Conservation (phyloP, 768 basidiomycete species). For the Leccinum subtestaceum region DNA sequence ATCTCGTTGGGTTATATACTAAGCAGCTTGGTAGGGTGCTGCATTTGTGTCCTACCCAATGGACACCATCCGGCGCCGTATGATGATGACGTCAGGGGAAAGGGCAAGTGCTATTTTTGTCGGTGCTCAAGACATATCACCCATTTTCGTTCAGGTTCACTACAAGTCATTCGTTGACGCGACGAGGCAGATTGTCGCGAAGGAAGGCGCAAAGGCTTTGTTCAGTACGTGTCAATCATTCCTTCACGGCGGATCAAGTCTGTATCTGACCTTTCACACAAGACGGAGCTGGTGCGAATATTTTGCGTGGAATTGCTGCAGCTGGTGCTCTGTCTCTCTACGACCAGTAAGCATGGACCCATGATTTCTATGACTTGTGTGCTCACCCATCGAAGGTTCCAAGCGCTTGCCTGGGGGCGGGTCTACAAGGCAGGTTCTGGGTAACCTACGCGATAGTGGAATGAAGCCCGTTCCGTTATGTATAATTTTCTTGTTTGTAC, state of each 20-base stretch:
- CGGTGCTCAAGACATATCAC: background rate
- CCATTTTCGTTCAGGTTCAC: slow-evolving; percentile 23
- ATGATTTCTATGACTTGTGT: background rate
- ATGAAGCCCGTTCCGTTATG: background rate
- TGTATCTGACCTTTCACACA: slow-evolving; percentile 17
- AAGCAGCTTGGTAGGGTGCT: slow-evolving; percentile 29
- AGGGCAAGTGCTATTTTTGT: slow-evolving; percentile 14
- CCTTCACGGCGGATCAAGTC: background rate
- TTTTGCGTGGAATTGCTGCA: slow-evolving; percentile 50
- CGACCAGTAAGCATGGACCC: slow-evolving; percentile 43
- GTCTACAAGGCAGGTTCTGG: slow-evolving; percentile 49
- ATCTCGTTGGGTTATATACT: background rate
- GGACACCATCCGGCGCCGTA: slow-evolving; percentile 44
- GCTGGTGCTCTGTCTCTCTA: slow-evolving; percentile 59
- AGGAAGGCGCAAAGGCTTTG: slow-evolving; percentile 37
- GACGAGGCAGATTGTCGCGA: slow-evolving; percentile 37
- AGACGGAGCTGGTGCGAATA: slow-evolving; percentile 61
- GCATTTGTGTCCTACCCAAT: slow-evolving; percentile 41
- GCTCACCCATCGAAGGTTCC: slow-evolving; percentile 33
- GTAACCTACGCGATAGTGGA: slow-evolving; percentile 1
- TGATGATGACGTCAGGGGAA: slow-evolving; percentile 48
- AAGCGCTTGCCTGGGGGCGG: slow-evolving; percentile 53
- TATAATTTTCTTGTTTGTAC: background rate
- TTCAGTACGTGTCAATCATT: slow-evolving; percentile 31
- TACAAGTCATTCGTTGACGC: slow-evolving; percentile 42